A percentile compares a stretch with the other conserved stretches of the same genome.
These are phyloP conservation scores for Cenococcum geophilum DNA, from an alignment of 495 filamentous ascomycete species.

Conservation along the genomic window DNA sequence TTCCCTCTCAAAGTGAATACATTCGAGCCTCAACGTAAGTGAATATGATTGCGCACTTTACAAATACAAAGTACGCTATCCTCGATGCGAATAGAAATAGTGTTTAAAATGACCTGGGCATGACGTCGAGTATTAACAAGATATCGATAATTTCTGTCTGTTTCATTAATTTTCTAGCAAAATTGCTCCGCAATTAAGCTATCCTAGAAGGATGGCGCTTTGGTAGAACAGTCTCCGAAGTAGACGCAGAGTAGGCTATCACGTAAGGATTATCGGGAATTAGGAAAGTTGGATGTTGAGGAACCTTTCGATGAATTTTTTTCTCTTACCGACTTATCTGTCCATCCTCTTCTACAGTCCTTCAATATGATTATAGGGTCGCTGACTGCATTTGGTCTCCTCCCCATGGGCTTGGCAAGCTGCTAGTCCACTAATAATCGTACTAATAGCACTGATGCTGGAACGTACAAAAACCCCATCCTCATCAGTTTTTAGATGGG, in stretches of 20 bases:
- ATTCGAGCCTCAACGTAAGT: too few relatives aligned
- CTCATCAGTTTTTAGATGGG: conserved; percentile 14
- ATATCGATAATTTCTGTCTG: too few relatives aligned
- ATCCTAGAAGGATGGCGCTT: not conserved
- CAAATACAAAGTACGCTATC: too few relatives aligned
- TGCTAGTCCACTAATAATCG: not conserved
- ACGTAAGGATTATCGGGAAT: not conserved
- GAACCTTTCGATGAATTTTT: not conserved
- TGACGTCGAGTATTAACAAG: too few relatives aligned
- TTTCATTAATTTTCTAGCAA: too few relatives aligned
- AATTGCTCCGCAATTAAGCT: not conserved
- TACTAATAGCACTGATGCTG: not conserved
- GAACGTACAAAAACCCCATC: conserved; percentile 34
- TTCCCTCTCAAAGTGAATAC: too few relatives aligned
- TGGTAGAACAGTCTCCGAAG: not conserved
- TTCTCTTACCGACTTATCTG: not conserved
- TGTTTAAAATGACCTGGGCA: too few relatives aligned
- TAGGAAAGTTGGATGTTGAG: not conserved
- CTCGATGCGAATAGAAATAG: too few relatives aligned
- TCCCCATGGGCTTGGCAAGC: not conserved
- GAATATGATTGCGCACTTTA: too few relatives aligned
- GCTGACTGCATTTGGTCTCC: not conserved
- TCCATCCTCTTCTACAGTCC: not conserved
- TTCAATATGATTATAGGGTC: not conserved
- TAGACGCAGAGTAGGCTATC: not conserved